Evolutionary conservation across 2,329 filamentous ascomycete species (phyloP).

Genomic region (Davidsoniella neocaledoniae): DNA sequence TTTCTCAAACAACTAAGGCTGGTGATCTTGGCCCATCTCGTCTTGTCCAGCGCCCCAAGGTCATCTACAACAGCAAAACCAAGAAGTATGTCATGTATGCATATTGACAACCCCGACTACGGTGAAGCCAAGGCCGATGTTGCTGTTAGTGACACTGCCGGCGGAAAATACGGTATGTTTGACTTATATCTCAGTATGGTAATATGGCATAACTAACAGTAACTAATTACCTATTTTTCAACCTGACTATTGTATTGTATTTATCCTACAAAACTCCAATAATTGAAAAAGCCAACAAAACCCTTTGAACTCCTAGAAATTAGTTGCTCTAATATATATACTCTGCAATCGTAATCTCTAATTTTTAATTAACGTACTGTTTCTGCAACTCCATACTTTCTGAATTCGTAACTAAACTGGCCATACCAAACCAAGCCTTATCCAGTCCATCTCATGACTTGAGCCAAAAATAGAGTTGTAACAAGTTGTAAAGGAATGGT

Average conservation of each 20-base stretch:
- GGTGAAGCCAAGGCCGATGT: constrained; percentile 48
- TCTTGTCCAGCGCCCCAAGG: constrained; percentile 50
- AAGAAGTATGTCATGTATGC: constrained; percentile 51
- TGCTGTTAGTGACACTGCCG: constrained; percentile 40
- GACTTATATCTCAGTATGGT: neutral
- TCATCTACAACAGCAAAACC: constrained; percentile 48
- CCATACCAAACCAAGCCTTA: constrained; percentile 23
- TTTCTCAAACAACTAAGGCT: constrained; percentile 30
- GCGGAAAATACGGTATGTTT: constrained; percentile 34
- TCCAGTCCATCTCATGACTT: too few species aligned
- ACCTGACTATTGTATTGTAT: constrained; percentile 33
- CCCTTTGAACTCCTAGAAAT: too few species aligned
- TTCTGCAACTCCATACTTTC: constrained; percentile 36
- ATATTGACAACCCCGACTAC: constrained; percentile 46
- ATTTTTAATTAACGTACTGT: constrained; percentile 46
- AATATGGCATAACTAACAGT: neutral
- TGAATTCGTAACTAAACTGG: constrained; percentile 40
- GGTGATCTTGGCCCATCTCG: constrained; percentile 44
- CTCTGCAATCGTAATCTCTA: too few species aligned
- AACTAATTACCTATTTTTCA: constrained; percentile 21
- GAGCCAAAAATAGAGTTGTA: too few species aligned
- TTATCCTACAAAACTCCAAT: too few species aligned
- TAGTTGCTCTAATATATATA: too few species aligned
- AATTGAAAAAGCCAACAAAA: too few species aligned
- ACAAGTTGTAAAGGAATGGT: too few species aligned